phyloP scores from a whole-genome alignment of 78 protist genomes.

The Cyanophora paradoxa region DNA sequence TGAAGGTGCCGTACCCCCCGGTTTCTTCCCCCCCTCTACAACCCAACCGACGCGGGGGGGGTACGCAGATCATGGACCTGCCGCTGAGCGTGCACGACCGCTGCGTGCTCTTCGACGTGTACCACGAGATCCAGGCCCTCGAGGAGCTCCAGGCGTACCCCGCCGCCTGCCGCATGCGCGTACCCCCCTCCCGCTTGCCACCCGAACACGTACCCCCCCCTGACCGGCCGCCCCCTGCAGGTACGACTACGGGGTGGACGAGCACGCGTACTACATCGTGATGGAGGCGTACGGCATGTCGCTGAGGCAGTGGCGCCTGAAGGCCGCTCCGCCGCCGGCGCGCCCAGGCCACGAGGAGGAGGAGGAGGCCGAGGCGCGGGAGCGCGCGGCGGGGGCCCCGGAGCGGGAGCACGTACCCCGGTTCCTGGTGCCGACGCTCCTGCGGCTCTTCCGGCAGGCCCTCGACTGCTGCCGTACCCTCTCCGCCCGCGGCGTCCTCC shows the following conservation, averaged over 20 bases:
- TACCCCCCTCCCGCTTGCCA: too few relatives aligned
- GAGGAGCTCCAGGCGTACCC: too few relatives aligned
- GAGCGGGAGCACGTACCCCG: not conserved
- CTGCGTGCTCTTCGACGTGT: slow-evolving; percentile 62
- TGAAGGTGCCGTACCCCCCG: too few relatives aligned
- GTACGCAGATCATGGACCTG: too few relatives aligned
- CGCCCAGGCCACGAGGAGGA: too few relatives aligned
- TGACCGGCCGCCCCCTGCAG: too few relatives aligned
- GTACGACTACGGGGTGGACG: slow-evolving; percentile 77
- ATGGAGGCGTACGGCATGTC: slow-evolving; percentile 46
- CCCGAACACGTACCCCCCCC: too few relatives aligned
- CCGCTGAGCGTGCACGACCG: slow-evolving; percentile 54
- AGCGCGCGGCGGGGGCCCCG: not conserved
- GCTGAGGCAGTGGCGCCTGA: not conserved
- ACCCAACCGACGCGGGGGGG: too few relatives aligned
- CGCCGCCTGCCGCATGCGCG: too few relatives aligned
- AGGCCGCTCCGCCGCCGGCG: too few relatives aligned
- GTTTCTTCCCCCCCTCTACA: too few relatives aligned
- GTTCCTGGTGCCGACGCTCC: not conserved
- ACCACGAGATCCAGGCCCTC: slow-evolving; percentile 60
- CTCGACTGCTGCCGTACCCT: slow-evolving; percentile 29
- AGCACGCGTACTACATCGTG: slow-evolving; percentile 61
- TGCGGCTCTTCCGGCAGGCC: slow-evolving; percentile 27
- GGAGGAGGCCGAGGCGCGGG: too few relatives aligned
- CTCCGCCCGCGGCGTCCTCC: slow-evolving; percentile 41